Evolutionary conservation across 495 filamentous ascomycete species (phyloP).

Genomic region (Recurvomyces mirabilis): DNA sequence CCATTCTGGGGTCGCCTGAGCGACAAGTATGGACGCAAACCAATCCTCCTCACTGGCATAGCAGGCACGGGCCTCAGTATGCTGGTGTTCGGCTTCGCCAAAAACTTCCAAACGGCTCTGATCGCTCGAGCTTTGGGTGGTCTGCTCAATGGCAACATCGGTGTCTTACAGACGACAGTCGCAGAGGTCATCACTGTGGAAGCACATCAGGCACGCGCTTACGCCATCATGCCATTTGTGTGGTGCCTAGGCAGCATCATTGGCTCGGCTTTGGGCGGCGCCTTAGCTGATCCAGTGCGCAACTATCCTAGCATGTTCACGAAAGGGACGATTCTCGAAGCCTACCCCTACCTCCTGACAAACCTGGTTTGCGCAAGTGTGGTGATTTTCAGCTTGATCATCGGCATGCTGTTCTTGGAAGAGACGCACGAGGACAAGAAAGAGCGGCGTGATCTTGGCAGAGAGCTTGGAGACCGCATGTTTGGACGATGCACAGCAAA

Average conservation of each 20-base stretch:
- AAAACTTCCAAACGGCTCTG: conserved; percentile 71
- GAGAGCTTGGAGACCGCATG: conserved; percentile 67
- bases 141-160: conserved; percentile 89
- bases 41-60: conserved; percentile 76
- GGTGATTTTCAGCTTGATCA: conserved; percentile 62
- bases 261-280: conserved; percentile 81
- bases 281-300: conserved; percentile 72
- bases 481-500: conserved; percentile 33
- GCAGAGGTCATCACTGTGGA: conserved; percentile 84
- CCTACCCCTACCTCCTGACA: conserved; percentile 82
- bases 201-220: conserved; percentile 84
- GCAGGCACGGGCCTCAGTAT: conserved; percentile 88
- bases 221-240: conserved; percentile 92
- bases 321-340: conserved; percentile 64
- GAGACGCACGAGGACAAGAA: conserved; percentile 87
- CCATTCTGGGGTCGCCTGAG: conserved; percentile 89
- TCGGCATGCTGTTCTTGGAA: conserved; percentile 84
- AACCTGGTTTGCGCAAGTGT: conserved; percentile 81
- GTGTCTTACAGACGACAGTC: conserved; percentile 89
- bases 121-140: conserved; percentile 82
- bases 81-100: conserved; percentile 83
- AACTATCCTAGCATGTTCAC: conserved; percentile 69
- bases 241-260: conserved; percentile 93
- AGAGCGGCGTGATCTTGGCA: conserved; percentile 58
- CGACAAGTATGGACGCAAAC: conserved; percentile 85